Percentiles rank a stretch among this genome's conserved stretches.
These are phyloP conservation scores for Dictyostelium firmibasis DNA, from an alignment of 78 protist species.

Conservation along the genomic window DNA sequence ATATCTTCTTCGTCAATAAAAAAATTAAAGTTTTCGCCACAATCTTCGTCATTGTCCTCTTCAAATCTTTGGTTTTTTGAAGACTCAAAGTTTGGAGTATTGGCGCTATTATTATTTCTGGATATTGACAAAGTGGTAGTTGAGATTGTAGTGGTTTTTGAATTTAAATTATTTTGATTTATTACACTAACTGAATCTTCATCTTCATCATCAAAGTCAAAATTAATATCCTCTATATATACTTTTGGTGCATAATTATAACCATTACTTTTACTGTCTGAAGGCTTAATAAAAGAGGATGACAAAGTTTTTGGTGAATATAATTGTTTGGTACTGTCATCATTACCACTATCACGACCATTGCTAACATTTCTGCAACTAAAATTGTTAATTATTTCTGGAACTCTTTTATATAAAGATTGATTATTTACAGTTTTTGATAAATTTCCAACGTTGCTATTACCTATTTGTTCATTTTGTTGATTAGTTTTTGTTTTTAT, in stretches of 20 bases:
- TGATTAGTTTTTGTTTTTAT: not conserved
- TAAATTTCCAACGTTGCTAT: too few species aligned
- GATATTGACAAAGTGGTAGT: not conserved
- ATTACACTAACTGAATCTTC: not conserved
- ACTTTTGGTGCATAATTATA: not conserved
- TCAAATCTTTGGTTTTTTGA: too few species aligned
- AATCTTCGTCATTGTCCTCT: not conserved
- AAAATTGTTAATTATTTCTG: not conserved
- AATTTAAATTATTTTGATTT: too few species aligned
- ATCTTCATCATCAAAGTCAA: not conserved
- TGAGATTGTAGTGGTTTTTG: not conserved
- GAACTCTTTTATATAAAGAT: not conserved
- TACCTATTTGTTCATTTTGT: too few species aligned
- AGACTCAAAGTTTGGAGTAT: not conserved
- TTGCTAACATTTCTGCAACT: too few species aligned
- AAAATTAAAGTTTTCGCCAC: not conserved
- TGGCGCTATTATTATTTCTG: not conserved
- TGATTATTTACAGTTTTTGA: not conserved
- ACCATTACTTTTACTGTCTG: not conserved
- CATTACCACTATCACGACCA: too few species aligned
- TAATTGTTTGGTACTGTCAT: not conserved
- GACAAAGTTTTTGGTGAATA: not conserved
- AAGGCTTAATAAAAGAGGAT: not conserved
- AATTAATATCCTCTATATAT: not conserved
- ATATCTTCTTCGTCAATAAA: not conserved